Conservation (phyloP, 2,329 filamentous ascomycete species). For the Phialophora chinensis region DNA sequence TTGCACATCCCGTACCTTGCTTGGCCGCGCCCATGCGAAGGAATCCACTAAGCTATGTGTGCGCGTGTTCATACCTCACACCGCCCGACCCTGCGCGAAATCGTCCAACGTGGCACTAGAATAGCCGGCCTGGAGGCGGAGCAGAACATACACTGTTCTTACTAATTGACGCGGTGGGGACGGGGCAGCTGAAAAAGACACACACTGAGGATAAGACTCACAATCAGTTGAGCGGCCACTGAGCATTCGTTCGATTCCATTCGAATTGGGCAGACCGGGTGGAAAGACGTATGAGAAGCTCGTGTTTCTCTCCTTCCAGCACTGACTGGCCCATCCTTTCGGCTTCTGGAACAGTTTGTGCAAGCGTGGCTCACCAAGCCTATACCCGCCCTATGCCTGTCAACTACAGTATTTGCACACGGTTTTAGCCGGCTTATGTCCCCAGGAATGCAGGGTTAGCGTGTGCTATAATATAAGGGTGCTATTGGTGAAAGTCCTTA, state of each 20-base stretch:
- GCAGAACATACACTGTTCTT: background rate
- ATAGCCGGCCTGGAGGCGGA: conserved; percentile 8
- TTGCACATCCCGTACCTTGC: background rate
- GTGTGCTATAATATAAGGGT: conserved; percentile 8
- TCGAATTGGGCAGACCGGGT: background rate
- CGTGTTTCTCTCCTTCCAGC: background rate
- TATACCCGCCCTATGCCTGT: background rate
- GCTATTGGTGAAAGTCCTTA: background rate
- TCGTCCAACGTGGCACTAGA: background rate
- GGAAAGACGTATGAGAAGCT: conserved; percentile 9
- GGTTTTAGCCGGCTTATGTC: background rate
- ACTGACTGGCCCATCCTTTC: conserved; percentile 1
- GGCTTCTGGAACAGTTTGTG: background rate
- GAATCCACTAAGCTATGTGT: background rate
- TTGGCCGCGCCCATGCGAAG: background rate
- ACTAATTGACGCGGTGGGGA: background rate
- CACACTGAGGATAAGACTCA: background rate
- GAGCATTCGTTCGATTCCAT: background rate
- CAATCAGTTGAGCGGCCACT: background rate
- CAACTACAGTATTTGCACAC: background rate
- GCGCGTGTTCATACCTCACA: conserved; percentile 6
- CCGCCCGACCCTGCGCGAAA: conserved; percentile 6
- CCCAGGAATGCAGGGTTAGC: background rate
- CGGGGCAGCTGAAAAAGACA: conserved; percentile 5
- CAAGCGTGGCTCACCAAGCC: conserved; percentile 2